Conservation (phyloP, 257 asterid species). For the Scutellaria galericulata region DNA sequence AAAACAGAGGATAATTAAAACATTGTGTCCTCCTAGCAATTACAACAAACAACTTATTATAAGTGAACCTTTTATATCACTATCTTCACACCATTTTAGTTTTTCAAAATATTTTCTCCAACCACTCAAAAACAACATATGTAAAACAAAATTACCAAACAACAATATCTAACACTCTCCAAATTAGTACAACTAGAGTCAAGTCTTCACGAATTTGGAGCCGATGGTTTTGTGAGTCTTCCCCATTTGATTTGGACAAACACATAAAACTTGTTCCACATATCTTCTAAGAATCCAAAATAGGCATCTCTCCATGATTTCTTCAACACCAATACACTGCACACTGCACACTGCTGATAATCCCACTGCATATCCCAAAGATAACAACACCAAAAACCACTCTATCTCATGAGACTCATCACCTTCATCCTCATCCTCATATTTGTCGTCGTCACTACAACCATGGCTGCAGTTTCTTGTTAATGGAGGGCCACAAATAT, state of each 20-base stretch:
- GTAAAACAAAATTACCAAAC: too few species aligned
- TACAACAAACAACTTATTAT: too few species aligned
- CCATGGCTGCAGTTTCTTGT: neutral
- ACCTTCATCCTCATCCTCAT: neutral
- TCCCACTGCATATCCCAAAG: conserved; percentile 26
- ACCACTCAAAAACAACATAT: too few species aligned
- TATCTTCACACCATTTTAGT: too few species aligned
- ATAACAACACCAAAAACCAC: conserved; percentile 14
- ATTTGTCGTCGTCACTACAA: neutral
- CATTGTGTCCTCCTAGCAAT: too few species aligned
- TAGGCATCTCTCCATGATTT: conserved; percentile 26
- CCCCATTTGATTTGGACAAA: neutral
- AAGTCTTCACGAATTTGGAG: too few species aligned
- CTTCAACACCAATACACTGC: neutral
- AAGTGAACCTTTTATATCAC: too few species aligned
- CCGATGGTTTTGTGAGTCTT: too few species aligned
- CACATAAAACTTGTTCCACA: conserved; percentile 1
- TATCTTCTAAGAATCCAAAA: conserved; percentile 3
- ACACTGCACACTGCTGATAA: conserved; percentile 18
- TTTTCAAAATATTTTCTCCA: too few species aligned
- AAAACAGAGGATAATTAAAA: too few species aligned
- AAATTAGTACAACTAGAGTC: too few species aligned
- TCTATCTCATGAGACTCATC: neutral
- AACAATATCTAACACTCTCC: too few species aligned
- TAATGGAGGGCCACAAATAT: conserved; percentile 17